These are phyloP conservation scores for Sarocladiaceae sp. DNA, from an alignment of 2,329 filamentous ascomycete species.

Conservation along the genomic window DNA sequence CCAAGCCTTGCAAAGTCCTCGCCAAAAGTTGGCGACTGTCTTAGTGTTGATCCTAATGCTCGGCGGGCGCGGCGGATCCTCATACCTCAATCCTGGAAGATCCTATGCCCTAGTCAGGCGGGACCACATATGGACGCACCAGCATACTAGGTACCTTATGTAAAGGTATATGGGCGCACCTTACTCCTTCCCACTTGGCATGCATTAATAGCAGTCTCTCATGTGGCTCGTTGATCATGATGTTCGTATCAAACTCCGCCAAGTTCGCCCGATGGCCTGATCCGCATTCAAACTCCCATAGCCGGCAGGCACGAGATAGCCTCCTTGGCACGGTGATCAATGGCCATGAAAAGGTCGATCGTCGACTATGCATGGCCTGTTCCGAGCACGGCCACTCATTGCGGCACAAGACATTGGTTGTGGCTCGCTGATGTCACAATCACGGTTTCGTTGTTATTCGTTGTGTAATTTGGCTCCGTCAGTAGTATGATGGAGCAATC, in stretches of 20 bases:
- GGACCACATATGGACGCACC: no score
- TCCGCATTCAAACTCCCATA: background rate
- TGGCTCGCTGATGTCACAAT: conserved; percentile 1
- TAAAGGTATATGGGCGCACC: no score
- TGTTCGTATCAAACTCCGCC: background rate
- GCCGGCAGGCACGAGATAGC: background rate
- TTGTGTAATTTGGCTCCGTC: conserved; percentile 1
- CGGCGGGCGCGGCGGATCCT: no score
- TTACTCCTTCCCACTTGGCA: background rate
- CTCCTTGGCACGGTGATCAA: no score
- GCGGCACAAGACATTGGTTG: background rate
- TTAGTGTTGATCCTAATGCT: no score
- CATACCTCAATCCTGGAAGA: no score
- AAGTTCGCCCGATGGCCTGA: background rate
- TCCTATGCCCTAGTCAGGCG: no score
- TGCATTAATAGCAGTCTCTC: background rate
- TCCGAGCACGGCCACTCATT: background rate
- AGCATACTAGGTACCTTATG: no score
- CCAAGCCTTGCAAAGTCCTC: no score
- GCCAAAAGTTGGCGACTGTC: no score
- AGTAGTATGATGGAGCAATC: conserved; percentile 1
- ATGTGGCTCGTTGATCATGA: background rate
- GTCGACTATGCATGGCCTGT: no score
- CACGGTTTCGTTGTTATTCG: conserved; percentile 1
- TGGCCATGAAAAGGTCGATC: no score